Evolutionary conservation across 331 rosid genomes (phyloP), one percentile per base, ranked within the genome.

Genomic region (Acacia concinna): DNA sequence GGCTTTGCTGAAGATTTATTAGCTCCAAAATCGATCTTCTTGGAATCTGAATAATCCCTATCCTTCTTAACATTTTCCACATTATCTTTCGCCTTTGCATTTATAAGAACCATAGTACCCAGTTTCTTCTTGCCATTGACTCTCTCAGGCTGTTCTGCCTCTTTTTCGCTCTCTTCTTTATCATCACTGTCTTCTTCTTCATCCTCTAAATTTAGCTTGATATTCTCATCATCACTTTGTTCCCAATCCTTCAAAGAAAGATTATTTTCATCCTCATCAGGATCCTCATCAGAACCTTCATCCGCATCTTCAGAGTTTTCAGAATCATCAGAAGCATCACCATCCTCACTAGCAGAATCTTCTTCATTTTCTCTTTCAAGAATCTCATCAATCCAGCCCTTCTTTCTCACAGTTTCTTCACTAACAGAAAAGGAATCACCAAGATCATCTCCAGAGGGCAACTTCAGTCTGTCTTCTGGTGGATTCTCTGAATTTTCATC

Each of bases 401-500:
- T 91, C 74, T 87, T 93, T 79, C 83, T 35, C 62, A 74, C 38
- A 8, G 82, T 79, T 71, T 93, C 87, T 64, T 93, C 93, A 62
- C 82, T 87, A 34, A 88, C 85, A 18, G 85, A 77, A 83, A 93
- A 93, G 78, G 98, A 95, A 85, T 95, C 98, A 3, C 93, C 99
- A 60, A 95, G 97, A 84, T 91, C 99, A 81, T 95, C 99, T 64
- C 99, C 99, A n/a, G 99, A 95, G 69, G 85, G 76, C 37, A 87
- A 73, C 81, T 87, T 89, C 43, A 60, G 89, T 84, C 81, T 87
- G 85, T 75, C 86, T 43, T 85, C 78, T 31, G 90, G 86, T 46
- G 86, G 59, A 68, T 79, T 89, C 66, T 90, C 90, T 47, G 79
- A 79, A 78, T 88, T 89, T 51, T 88, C 91, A 68, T 84, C 34